phyloP scores from a whole-genome alignment of 306 rosid species.

The Begonia peltatifolia region DNA sequence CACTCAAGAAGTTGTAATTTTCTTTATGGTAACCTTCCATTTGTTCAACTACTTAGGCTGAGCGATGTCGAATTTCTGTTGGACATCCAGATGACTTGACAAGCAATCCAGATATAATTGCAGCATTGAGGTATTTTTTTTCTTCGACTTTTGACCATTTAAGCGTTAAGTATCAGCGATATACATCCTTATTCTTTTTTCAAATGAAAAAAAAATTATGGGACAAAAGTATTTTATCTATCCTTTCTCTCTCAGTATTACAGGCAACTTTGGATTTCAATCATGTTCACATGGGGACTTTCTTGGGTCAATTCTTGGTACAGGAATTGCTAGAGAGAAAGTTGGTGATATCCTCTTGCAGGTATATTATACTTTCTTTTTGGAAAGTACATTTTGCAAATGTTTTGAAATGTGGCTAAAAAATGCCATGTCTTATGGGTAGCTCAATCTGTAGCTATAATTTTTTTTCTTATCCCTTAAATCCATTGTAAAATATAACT shows the following conservation, averaged over 20 bases:
- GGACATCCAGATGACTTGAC: constrained; percentile 67
- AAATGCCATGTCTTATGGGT: too few relatives aligned
- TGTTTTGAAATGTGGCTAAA: too few relatives aligned
- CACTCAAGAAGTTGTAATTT: constrained; percentile 2
- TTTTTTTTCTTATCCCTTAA: too few relatives aligned
- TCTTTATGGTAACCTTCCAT: constrained; percentile 9
- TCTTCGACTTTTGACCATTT: constrained; percentile 3
- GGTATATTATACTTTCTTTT: constrained; percentile 25
- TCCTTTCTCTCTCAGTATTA: constrained; percentile 33
- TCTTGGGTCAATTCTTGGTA: constrained; percentile 82
- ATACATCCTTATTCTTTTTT: constrained; percentile 1
- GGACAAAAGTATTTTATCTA: constrained; percentile 2
- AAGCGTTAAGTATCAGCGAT: constrained; percentile 8
- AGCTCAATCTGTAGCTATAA: too few relatives aligned
- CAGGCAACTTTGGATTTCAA: constrained; percentile 76
- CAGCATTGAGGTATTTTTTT: constrained; percentile 54
- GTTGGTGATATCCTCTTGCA: constrained; percentile 76
- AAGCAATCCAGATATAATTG: constrained; percentile 72
- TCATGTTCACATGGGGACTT: constrained; percentile 80
- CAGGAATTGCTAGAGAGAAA: constrained; percentile 75
- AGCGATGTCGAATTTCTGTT: constrained; percentile 80
- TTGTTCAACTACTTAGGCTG: constrained; percentile 45
- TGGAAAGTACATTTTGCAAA: too few relatives aligned
- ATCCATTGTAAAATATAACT: too few relatives aligned
- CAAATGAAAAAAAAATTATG: too few relatives aligned